Conservation (phyloP, 176 grass and related monocot species). For the Alopecurus myosuroides region DNA sequence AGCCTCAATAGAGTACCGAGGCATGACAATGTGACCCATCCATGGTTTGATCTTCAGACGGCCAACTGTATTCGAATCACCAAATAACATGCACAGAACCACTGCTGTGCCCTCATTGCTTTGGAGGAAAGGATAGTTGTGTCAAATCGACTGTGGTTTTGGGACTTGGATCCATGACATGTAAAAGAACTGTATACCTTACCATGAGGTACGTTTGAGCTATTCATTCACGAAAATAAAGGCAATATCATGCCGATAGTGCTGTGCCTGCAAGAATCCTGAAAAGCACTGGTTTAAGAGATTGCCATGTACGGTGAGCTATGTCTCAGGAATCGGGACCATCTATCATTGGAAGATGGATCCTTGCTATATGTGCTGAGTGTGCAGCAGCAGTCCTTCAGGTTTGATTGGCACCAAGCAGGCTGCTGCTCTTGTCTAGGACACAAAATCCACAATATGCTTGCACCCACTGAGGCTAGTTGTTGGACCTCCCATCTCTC, state of each 20-base stretch:
- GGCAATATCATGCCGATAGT: slow-evolving; percentile 18
- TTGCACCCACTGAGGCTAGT: slow-evolving; percentile 35
- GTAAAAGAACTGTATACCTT: slow-evolving; percentile 27
- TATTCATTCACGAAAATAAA: slow-evolving; percentile 33
- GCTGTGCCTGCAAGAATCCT: slow-evolving; percentile 38
- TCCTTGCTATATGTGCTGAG: slow-evolving; percentile 42
- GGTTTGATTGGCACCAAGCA: slow-evolving; percentile 35
- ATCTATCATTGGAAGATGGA: slow-evolving; percentile 46
- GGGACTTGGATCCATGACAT: slow-evolving; percentile 7
- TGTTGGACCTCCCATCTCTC: slow-evolving; percentile 23
- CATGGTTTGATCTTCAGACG: slow-evolving; percentile 1
- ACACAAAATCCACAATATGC: slow-evolving; percentile 30
- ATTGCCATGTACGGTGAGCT: slow-evolving; percentile 23
- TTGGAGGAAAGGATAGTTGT: slow-evolving; percentile 3
- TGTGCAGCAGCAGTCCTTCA: slow-evolving; percentile 33
- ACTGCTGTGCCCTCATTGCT: neutral
- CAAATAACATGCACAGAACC: neutral
- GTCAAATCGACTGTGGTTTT: neutral
- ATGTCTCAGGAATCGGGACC: slow-evolving; percentile 18
- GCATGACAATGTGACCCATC: neutral
- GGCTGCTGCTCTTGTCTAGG: slow-evolving; percentile 37
- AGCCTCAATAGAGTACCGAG: neutral
- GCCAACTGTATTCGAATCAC: neutral
- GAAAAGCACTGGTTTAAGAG: slow-evolving; percentile 34
- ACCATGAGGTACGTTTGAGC: slow-evolving; percentile 1